A percentile compares a stretch with the other conserved stretches of the same genome.
Evolutionary conservation across 257 asterid species (phyloP).

Genomic region (Nicotiana tomentosiformis): DNA sequence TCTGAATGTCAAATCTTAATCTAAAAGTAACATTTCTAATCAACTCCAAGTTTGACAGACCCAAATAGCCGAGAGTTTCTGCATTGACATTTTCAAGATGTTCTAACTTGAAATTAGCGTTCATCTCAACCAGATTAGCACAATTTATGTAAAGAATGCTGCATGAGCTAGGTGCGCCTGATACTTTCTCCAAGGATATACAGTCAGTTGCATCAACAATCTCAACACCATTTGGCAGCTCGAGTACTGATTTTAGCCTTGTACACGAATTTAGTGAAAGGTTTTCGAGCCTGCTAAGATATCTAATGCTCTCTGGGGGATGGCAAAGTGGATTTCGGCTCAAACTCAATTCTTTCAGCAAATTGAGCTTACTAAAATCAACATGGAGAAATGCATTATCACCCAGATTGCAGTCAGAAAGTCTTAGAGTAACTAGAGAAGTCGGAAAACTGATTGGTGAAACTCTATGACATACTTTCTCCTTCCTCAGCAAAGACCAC

Average conservation of each 20-base stretch:
- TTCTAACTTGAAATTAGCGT: conserved; percentile 1
- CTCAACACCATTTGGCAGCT: neutral
- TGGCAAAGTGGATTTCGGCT: neutral
- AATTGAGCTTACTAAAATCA: neutral
- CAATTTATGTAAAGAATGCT: neutral
- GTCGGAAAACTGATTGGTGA: neutral
- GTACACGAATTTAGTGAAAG: neutral
- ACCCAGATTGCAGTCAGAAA: conserved; percentile 1
- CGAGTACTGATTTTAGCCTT: neutral
- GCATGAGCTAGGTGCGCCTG: neutral
- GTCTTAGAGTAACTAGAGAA: neutral
- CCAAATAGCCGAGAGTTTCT: neutral
- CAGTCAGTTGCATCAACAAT: neutral
- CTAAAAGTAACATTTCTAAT: neutral
- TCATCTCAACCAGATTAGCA: conserved; percentile 5
- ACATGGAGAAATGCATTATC: conserved; percentile 5
- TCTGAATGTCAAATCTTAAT: neutral
- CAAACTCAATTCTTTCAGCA: neutral
- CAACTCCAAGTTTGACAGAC: neutral
- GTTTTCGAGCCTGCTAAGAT: neutral
- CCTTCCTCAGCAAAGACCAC: conserved; percentile 3
- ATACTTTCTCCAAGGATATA: neutral
- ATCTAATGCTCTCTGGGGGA: conserved; percentile 1
- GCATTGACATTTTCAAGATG: neutral
- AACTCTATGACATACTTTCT: neutral